Base-by-base conservation (phyloP, 2,329 filamentous ascomycete species). In the Hypoxylon sp. region DNA sequence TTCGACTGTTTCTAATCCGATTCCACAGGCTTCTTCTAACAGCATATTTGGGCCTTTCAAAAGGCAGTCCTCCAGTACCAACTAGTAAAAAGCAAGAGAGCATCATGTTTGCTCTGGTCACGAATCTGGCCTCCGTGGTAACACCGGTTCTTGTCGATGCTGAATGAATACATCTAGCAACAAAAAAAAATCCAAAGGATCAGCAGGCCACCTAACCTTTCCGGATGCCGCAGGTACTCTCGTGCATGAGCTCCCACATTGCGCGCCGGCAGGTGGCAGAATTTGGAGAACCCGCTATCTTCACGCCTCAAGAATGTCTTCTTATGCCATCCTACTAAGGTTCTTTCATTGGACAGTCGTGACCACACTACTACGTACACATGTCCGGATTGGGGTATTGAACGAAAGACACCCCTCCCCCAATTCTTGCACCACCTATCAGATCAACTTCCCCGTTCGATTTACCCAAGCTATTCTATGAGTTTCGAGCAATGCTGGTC, bases 181-280 rank as follows among this genome's bases (percentile, higher is more conserved):
- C 50, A 35, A 42, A 39, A 66, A 63, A 44, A 66, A 62, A 27
- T 67, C 50, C 55, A 69, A 52, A 58, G 58, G 70, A 71, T 73
- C 73, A 72, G 70, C 72, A 69, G 62, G 69, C 55, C 64, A 65
- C 35, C 65, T 67, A 54, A 69, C 72, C 62, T 62, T 73, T 73
- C 65, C 58, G 69, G 66, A 72, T 62, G 62, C 39, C 39, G 54
- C 71, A 74, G 67, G 71, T 71, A 72, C 72, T 74, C 68, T 63
- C 59, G 10, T 47, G 56, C 70, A 70, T 67, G 63, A 67, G 65
- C 58, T 65, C 37, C 44, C 39, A 64, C 29, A 27, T 65, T 29
- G 59, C 46, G 37, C 44, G 48, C 56, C 55, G 46, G 65, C 54
- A 62, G 37, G 63, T 66, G 27, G 65, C 39, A 64, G 42, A 66